These are phyloP conservation scores for Paspalum notatum DNA, from an alignment of 176 grass and related monocot species.

Conservation along the genomic window DNA sequence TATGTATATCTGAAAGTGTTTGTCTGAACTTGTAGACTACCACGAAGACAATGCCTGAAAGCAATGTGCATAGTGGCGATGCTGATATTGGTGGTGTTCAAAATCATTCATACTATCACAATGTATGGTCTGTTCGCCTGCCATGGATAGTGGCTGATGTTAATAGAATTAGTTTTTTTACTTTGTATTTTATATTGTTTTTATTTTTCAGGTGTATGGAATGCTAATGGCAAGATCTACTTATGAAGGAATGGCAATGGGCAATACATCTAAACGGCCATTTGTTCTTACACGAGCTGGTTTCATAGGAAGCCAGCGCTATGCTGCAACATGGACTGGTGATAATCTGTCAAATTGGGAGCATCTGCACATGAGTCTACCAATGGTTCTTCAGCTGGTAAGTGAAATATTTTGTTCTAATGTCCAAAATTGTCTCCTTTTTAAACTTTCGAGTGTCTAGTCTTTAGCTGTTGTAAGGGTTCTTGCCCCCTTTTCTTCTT, in stretches of 20 bases:
- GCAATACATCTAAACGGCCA: constrained; percentile 62
- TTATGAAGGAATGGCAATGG: constrained; percentile 84
- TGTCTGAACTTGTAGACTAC: constrained; percentile 59
- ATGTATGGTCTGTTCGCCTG: constrained; percentile 58
- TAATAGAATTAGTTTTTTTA: background rate
- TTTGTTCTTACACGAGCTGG: constrained; percentile 98
- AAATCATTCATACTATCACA: constrained; percentile 91
- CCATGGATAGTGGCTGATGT: constrained; percentile 1
- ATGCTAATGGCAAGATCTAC: constrained; percentile 98
- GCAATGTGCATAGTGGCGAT: constrained; percentile 91
- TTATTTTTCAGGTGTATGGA: constrained; percentile 75
- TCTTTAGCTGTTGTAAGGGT: background rate
- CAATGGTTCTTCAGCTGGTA: constrained; percentile 99
- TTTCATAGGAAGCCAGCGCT: constrained; percentile 90
- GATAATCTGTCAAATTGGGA: constrained; percentile 97
- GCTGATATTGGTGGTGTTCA: constrained; percentile 73
- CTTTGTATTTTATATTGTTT: constrained; percentile 19
- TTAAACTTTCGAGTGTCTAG: background rate
- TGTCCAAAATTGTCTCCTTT: background rate
- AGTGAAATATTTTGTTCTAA: constrained; percentile 37
- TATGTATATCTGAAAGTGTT: constrained; percentile 28
- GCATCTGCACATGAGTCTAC: constrained; percentile 91
- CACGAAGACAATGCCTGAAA: constrained; percentile 95
- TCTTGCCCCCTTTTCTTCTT: no score
- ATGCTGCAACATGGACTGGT: constrained; percentile 97